Evolutionary conservation across 257 asterid genomes (phyloP).

Genomic region (Nicotiana undulata): DNA sequence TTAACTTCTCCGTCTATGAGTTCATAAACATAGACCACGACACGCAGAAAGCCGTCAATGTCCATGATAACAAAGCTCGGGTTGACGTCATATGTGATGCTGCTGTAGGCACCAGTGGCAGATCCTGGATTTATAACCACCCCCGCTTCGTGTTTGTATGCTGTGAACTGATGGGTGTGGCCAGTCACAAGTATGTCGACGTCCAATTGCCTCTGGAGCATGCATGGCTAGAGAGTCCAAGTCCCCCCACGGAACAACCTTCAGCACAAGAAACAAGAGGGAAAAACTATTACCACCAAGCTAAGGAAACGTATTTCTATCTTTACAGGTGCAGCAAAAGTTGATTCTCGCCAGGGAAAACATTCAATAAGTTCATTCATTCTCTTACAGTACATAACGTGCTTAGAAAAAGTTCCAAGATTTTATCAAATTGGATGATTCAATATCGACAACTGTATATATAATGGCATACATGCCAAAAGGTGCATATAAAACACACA

Average conservation of each 20-base stretch:
- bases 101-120: constrained; percentile 93
- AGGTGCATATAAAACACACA: no score
- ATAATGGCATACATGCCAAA: not conserved
- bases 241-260: constrained; percentile 98
- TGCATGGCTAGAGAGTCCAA: constrained; percentile 92
- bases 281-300: not conserved
- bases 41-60: constrained; percentile 87
- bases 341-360: no score
- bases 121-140: constrained; percentile 97
- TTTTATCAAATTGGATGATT: no score
- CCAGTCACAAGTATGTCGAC: constrained; percentile 95
- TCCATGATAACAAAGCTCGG: constrained; percentile 99
- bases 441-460: not conserved
- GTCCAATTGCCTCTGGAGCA: constrained; percentile 94
- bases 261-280: not conserved
- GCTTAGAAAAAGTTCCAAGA: no score
- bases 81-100: constrained; percentile 91
- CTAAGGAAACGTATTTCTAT: not conserved
- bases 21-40: constrained; percentile 91
- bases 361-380: no score
- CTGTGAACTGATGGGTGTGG: constrained; percentile 92
- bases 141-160: constrained; percentile 96
- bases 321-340: no score
- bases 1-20: constrained; percentile 96
- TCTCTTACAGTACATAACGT: no score